Percentiles rank a stretch among this genome's conserved stretches.
Conservation (phyloP, 1,284 basidiomycete genomes). For the Sphagnurus paluster region DNA sequence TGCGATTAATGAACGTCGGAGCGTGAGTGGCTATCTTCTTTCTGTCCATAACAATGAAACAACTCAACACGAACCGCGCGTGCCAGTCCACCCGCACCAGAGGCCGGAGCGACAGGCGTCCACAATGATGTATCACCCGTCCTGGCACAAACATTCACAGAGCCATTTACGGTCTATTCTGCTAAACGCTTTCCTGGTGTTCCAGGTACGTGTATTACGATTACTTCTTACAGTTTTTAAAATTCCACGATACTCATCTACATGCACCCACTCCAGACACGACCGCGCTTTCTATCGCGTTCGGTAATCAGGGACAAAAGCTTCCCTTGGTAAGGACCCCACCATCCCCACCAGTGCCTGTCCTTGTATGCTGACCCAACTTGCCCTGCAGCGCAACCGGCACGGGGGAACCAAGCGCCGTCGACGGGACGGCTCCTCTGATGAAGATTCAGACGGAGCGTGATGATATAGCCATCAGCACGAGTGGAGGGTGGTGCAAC, state of each 20-base stretch:
- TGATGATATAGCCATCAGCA: conserved; percentile 15
- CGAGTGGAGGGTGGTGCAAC: conserved; percentile 7
- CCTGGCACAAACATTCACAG: conserved; percentile 82
- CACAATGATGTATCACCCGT: conserved; percentile 69
- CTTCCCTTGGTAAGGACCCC: conserved; percentile 71
- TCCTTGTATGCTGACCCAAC: conserved; percentile 12
- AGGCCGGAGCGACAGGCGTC: conserved; percentile 61
- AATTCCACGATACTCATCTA: conserved; percentile 6
- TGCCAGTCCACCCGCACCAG: conserved; percentile 68
- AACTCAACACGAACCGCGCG: background rate
- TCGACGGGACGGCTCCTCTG: conserved; percentile 49
- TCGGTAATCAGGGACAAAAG: conserved; percentile 90
- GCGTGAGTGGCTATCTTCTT: conserved; percentile 53
- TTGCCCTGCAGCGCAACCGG: conserved; percentile 67
- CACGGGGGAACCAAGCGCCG: conserved; percentile 57
- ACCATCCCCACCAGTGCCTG: conserved; percentile 18
- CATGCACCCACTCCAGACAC: conserved; percentile 54
- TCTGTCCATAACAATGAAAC: background rate
- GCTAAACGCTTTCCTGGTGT: conserved; percentile 93
- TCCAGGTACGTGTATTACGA: conserved; percentile 57
- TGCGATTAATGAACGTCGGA: conserved; percentile 84
- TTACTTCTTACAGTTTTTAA: conserved; percentile 6
- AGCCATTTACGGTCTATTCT: conserved; percentile 89
- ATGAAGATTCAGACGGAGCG: conserved; percentile 47
- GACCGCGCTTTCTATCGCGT: conserved; percentile 86